These are phyloP conservation scores for Zizania latifolia DNA, from an alignment of 176 grass and related monocot species.

Conservation along the genomic window DNA sequence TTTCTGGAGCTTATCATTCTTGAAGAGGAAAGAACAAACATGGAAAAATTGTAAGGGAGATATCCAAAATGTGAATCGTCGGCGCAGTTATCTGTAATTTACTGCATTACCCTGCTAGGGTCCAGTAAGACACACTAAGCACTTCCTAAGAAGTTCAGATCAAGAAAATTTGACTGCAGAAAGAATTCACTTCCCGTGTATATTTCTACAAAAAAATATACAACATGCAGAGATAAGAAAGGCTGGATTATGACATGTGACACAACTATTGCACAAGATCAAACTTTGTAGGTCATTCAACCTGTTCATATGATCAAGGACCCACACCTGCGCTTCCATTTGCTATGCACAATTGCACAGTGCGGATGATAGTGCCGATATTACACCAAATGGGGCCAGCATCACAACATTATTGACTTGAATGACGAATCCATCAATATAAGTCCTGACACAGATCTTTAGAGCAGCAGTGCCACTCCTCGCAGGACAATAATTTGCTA, in stretches of 20 bases:
- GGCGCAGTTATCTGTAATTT: conserved; percentile 1
- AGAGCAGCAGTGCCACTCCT: conserved; percentile 33
- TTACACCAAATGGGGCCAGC: conserved; percentile 31
- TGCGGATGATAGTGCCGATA: conserved; percentile 30
- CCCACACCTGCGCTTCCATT: conserved; percentile 41
- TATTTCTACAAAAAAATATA: too few species aligned
- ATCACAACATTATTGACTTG: conserved; percentile 52
- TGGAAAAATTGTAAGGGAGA: background rate
- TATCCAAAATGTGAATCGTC: background rate
- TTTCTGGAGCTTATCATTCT: background rate
- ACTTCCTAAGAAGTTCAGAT: background rate
- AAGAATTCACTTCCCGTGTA: conserved; percentile 24
- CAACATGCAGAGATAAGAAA: background rate
- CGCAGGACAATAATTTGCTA: conserved; percentile 50
- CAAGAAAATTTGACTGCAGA: background rate
- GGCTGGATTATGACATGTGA: background rate
- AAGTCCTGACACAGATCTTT: conserved; percentile 49
- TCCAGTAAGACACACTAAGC: background rate
- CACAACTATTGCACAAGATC: conserved; percentile 12
- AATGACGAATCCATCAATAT: conserved; percentile 23
- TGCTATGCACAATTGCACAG: conserved; percentile 21
- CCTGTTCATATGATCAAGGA: conserved; percentile 19
- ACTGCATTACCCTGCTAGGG: conserved; percentile 5
- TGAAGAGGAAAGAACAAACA: background rate
- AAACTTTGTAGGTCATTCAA: background rate